Base-by-base conservation (phyloP, 169 alveolate genomes). In the Eimeria necatrix region DNA sequence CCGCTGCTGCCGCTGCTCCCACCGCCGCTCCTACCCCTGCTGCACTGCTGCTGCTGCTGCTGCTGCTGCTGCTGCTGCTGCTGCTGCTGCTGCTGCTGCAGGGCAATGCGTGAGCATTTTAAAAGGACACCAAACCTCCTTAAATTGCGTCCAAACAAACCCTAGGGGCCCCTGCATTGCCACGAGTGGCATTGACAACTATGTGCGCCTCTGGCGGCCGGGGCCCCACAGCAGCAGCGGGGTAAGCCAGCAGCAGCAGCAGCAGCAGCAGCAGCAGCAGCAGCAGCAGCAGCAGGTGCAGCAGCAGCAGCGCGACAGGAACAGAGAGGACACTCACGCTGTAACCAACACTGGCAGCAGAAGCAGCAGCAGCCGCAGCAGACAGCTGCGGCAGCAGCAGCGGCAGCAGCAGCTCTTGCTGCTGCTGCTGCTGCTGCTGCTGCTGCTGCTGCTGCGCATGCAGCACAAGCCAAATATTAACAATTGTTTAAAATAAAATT, bases 71-170 rank as follows among this genome's bases (percentile, higher is more conserved):
- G 73, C 73, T 61, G 73, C 20, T 61, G 73, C 73, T 61, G 73
- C 73, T 61, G 73, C 73, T 61, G 73, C 73, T 71, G 46, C 83
- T 71, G 83, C 83, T 71, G 46, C 83, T 48, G 87, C 87, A 76
- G 87, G 87, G 6, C 61, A 76, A 49, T 76, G 87, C 22, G 87
- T 76, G 32, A 41, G 87, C 24, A 18, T 76, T 60, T 16, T 76
- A 26, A 4, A 18, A 3, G 87, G 87, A 4, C 87, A 76, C 61
- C 61, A 76, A 4, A 6, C 59, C 8, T 60, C 87, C 24, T 26
- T 76, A 49, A 76, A 76, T 46, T 76, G 87, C 61, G 87, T 76
- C 6, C 87, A 76, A 48, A 32, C 61, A 76, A 76, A 76, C 60
- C 87, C 87, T 46, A 4, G 6, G 4, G 6, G 4, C 22, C 16